phyloP scores from a whole-genome alignment of 192 early-diverging fungal species.

The Backusella mclennaniae region DNA sequence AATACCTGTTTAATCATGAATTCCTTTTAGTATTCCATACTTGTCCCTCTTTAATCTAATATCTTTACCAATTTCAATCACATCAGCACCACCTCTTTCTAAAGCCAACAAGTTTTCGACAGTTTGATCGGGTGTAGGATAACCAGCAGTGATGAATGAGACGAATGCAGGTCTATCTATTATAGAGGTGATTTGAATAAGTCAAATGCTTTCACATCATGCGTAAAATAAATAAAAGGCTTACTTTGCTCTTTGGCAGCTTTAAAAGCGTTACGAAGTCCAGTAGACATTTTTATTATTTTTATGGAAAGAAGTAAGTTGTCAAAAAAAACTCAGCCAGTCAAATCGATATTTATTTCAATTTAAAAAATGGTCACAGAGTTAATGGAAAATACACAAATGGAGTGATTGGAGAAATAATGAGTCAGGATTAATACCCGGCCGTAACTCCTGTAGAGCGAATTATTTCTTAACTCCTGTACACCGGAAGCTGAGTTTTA shows the following conservation, averaged over 20 bases:
- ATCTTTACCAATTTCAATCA: constrained; percentile 86
- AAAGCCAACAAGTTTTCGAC: constrained; percentile 86
- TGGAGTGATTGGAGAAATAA: not conserved
- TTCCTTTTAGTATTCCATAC: not conserved
- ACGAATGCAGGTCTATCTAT: constrained; percentile 85
- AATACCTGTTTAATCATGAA: constrained; percentile 51
- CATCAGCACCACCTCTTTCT: constrained; percentile 89
- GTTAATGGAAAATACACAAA: not conserved
- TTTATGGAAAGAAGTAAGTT: constrained; percentile 3
- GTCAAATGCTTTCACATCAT: too few species aligned
- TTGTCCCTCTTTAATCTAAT: not conserved
- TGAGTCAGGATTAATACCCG: constrained; percentile 3
- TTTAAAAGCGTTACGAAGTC: constrained; percentile 9
- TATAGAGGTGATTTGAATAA: not conserved
- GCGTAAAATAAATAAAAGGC: not conserved
- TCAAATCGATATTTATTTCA: not conserved
- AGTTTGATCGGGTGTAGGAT: constrained; percentile 75
- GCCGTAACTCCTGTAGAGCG: constrained; percentile 5
- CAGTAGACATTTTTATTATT: constrained; percentile 1
- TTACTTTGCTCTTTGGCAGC: constrained; percentile 10
- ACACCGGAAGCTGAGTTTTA: not conserved
- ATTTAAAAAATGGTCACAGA: not conserved
- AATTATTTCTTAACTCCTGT: constrained; percentile 5
- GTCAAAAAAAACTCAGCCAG: not conserved
- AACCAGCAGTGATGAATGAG: constrained; percentile 92